These are phyloP conservation scores for Chaetomiaceae sp. DNA, from an alignment of 2,329 filamentous ascomycete genomes.

Conservation along the genomic window DNA sequence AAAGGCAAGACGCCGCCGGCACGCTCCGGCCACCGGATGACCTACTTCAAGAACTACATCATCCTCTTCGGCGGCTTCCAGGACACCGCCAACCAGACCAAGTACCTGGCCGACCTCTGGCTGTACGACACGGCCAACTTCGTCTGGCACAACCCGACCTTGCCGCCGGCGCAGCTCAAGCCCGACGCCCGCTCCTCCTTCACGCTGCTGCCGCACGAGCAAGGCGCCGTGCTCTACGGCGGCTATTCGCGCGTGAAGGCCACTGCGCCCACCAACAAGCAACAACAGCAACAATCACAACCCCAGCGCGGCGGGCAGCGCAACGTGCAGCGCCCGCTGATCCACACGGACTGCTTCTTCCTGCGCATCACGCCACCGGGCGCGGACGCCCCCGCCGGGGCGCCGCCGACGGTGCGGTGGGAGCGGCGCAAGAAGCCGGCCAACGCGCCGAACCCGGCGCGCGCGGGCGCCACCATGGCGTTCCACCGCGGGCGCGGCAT, in stretches of 20 bases:
- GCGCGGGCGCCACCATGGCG: conserved; percentile 89
- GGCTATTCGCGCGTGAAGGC: conserved; percentile 90
- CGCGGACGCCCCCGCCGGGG: conserved; percentile 57
- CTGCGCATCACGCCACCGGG: conserved; percentile 70
- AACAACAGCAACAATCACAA: conserved; percentile 41
- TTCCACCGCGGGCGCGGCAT: conserved; percentile 91
- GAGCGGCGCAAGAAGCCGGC: conserved; percentile 88
- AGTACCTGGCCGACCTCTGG: conserved; percentile 91
- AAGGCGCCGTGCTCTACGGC: conserved; percentile 83
- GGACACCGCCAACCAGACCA: conserved; percentile 90
- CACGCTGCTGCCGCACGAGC: conserved; percentile 82
- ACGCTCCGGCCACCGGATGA: conserved; percentile 90
- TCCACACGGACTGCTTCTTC: conserved; percentile 95
- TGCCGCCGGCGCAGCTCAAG: conserved; percentile 74
- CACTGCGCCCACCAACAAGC: conserved; percentile 54
- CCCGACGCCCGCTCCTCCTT: conserved; percentile 90
- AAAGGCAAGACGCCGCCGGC: conserved; percentile 75
- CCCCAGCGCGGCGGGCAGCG: conserved; percentile 53
- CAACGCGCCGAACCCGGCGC: conserved; percentile 75
- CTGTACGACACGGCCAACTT: conserved; percentile 88
- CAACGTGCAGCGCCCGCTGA: conserved; percentile 74
- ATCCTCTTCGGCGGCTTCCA: conserved; percentile 95
- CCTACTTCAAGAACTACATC: conserved; percentile 91
- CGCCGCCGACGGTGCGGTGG: conserved; percentile 74
- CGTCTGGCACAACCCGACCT: conserved; percentile 70